Base-by-base conservation (phyloP, 2,329 filamentous ascomycete species). In the Curvularia sp. region DNA sequence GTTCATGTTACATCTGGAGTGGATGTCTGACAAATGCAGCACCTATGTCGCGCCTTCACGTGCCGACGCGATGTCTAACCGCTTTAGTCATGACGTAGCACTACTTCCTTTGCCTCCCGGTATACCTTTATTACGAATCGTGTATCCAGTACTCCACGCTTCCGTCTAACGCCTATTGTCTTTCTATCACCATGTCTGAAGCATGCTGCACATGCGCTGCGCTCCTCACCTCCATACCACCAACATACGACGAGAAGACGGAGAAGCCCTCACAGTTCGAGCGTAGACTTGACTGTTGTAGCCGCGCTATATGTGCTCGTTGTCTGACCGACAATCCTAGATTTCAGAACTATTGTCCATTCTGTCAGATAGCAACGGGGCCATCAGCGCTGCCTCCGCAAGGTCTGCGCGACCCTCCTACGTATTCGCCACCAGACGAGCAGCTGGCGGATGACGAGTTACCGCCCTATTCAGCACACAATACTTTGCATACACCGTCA, bases 201-300 rank as follows among this genome's bases (percentile, higher is more conserved):
- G 82, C 84, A 13, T 92, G 89, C 77, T 91, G 89, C 73, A 92
- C 88, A 21, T 93, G 89, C 76, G 87, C 89, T 28, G 81, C 80
- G 23, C 77, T 88, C 25, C 82, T 92, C 25, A 80, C 83, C 42
- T 79, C 83, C 4, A 80, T 84, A 28, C 80, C 83, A 50, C 80
- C 82, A 32, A 79, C 81, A 27, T 82, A 81, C 67, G 78, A 83
- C 64, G 81, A 82, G 57, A 81, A 82, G 68, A 82, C 80, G 38
- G 87, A 89, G 78, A 91, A 89, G 72, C 82, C 85, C 13, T 77
- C 85, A 2, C 81, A 84, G 25, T 80, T 82, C 47, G 84, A 89
- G 70, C 84, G 89, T 50, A 80, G 82, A 60, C 80, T 92, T 28
- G 82, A 83, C 32, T 94, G 91, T 75, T 94, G 91, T 74, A 80